Evolutionary conservation across 129 eudicot genomes (phyloP).

Genomic region (Cynara cardunculus): DNA sequence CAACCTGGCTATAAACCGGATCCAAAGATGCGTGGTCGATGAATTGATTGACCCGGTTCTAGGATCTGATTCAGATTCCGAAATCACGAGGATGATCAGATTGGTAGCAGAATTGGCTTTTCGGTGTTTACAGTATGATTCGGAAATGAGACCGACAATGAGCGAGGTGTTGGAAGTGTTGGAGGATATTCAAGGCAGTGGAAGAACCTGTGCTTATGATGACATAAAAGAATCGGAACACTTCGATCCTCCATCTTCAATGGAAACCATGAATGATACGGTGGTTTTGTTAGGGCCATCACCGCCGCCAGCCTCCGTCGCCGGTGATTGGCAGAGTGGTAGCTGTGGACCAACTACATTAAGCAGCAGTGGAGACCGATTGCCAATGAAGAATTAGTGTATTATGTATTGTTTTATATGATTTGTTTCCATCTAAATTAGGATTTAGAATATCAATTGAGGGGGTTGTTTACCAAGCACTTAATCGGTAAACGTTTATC

Average conservation of each 20-base stretch:
- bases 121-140: slow-evolving; percentile 66
- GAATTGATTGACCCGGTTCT: slow-evolving; percentile 57
- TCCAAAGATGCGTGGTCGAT: slow-evolving; percentile 43
- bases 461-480: no score
- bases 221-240: background rate
- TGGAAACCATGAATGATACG: slow-evolving; percentile 38
- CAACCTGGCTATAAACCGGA: slow-evolving; percentile 65
- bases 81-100: slow-evolving; percentile 56
- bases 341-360: slow-evolving; percentile 35
- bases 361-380: slow-evolving; percentile 24
- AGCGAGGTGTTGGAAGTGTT: slow-evolving; percentile 52
- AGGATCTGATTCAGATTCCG: slow-evolving; percentile 42
- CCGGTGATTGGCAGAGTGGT: slow-evolving; percentile 46
- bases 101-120: slow-evolving; percentile 72
- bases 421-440: no score
- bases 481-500: no score
- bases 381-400: background rate
- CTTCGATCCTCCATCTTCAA: slow-evolving; percentile 30
- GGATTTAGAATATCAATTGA: no score
- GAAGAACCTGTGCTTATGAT: background rate
- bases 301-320: slow-evolving; percentile 46
- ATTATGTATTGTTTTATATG: no score
- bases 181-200: slow-evolving; percentile 35
- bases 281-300: slow-evolving; percentile 38
- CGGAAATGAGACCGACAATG: slow-evolving; percentile 83